A percentile compares a stretch with the other conserved stretches of the same genome.
phyloP scores from a whole-genome alignment of 2,329 filamentous ascomycete species.

The Hymenoscyphus occultus region DNA sequence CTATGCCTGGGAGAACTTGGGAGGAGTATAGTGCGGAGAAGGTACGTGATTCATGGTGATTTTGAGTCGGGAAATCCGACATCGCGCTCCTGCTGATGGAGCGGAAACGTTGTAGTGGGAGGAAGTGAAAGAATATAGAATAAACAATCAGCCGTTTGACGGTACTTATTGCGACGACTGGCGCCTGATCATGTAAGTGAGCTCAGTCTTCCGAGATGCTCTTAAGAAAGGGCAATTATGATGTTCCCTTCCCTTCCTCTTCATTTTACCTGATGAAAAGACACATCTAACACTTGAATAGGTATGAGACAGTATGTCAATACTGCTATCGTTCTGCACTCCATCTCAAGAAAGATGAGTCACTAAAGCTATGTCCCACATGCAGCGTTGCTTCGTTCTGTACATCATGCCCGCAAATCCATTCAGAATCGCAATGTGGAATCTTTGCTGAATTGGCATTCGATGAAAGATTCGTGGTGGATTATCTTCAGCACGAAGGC shows the following conservation, averaged over 20 bases:
- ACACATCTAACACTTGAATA: background rate
- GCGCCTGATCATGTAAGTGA: constrained; percentile 17
- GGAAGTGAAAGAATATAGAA: constrained; percentile 12
- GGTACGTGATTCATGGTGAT: constrained; percentile 7
- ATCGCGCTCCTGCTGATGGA: background rate
- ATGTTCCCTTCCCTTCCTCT: too few species aligned
- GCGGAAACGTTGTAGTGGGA: constrained; percentile 14
- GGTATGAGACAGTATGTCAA: constrained; percentile 23
- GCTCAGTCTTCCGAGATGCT: background rate
- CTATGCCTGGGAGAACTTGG: constrained; percentile 11
- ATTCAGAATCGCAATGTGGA: constrained; percentile 13
- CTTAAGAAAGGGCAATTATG: background rate
- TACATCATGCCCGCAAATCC: constrained; percentile 11
- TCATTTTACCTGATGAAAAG: too few species aligned
- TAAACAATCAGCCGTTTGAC: constrained; percentile 1
- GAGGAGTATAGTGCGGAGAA: constrained; percentile 17
- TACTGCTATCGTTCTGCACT: constrained; percentile 18
- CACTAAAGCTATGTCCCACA: constrained; percentile 14
- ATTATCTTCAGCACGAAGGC: constrained; percentile 11
- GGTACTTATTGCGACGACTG: constrained; percentile 11
- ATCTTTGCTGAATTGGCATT: constrained; percentile 7
- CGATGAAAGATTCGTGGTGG: constrained; percentile 19
- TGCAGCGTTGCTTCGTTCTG: constrained; percentile 20
- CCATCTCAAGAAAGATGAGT: constrained; percentile 12
- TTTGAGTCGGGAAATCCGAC: background rate